phyloP scores from a whole-genome alignment of 345 rosid species.

The Trapa bicornis region DNA sequence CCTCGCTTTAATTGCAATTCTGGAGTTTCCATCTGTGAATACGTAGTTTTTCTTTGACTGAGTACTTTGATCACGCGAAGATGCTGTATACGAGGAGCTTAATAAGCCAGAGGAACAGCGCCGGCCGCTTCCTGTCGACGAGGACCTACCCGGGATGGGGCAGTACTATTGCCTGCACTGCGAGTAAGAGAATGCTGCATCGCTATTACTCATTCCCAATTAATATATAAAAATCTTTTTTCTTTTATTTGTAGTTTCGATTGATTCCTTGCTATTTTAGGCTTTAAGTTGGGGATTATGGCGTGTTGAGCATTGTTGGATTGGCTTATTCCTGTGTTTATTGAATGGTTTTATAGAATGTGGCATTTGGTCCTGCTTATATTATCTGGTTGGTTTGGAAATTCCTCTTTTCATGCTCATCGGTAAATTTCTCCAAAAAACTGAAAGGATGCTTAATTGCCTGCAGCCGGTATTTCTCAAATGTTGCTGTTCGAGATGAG shows the following conservation, averaged over 20 bases:
- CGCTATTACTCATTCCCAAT: neutral
- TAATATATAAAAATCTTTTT: neutral
- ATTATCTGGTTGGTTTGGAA: neutral
- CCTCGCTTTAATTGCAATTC: too few species aligned
- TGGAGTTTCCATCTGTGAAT: neutral
- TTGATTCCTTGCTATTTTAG: neutral
- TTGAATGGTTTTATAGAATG: neutral
- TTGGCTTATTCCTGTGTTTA: neutral
- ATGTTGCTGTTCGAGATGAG: conserved; percentile 45
- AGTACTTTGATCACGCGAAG: conserved; percentile 45
- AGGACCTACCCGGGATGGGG: conserved; percentile 98
- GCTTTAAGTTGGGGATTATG: neutral
- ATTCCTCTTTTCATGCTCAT: neutral
- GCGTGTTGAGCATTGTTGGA: neutral
- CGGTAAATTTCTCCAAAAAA: neutral
- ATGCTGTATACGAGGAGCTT: conserved; percentile 67
- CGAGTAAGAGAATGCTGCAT: conserved; percentile 38
- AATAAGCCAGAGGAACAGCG: conserved; percentile 53
- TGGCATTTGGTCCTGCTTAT: neutral
- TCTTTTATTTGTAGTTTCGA: neutral
- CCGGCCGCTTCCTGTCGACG: conserved; percentile 48
- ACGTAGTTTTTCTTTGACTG: conserved; percentile 24
- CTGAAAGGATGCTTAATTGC: conserved; percentile 1
- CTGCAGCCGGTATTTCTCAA: conserved; percentile 76
- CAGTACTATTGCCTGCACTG: conserved; percentile 92